Percentiles rank a stretch among this genome's conserved stretches.
These are phyloP conservation scores for Euphorbia lathyris DNA, from an alignment of 345 rosid genomes.

Conservation along the genomic window DNA sequence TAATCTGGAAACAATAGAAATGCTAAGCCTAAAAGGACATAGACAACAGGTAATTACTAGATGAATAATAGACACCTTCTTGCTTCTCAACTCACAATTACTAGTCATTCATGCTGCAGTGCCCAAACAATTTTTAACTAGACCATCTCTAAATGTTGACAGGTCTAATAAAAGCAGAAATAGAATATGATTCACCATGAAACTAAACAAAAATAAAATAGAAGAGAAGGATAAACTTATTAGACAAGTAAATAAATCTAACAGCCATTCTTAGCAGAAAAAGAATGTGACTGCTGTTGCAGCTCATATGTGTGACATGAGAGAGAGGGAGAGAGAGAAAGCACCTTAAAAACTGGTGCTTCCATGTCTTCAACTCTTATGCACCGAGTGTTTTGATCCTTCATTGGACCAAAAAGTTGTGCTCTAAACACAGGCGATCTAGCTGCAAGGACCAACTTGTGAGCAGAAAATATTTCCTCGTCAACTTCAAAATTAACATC, in stretches of 20 bases:
- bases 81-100: not conserved
- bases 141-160: conserved; percentile 2
- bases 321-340: conserved; percentile 1
- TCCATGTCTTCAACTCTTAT: conserved; percentile 34
- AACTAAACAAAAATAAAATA: not conserved
- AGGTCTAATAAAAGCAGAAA: not conserved
- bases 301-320: not conserved
- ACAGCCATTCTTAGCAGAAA: not conserved
- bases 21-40: not conserved
- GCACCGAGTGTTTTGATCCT: conserved; percentile 27
- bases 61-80: not conserved
- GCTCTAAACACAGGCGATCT: conserved; percentile 34
- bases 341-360: conserved; percentile 36
- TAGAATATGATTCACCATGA: not conserved
- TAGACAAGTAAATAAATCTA: not conserved
- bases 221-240: conserved; percentile 1
- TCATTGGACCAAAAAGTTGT: conserved; percentile 38
- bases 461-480: conserved; percentile 29
- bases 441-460: conserved; percentile 33
- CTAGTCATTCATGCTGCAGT: not conserved
- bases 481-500: conserved; percentile 35
- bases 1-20: not conserved
- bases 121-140: not conserved
- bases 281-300: not conserved
- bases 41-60: not conserved